Percentiles rank a stretch among this genome's conserved stretches.
phyloP scores from a whole-genome alignment of 345 rosid species.

The Sisymbrium altissimum region DNA sequence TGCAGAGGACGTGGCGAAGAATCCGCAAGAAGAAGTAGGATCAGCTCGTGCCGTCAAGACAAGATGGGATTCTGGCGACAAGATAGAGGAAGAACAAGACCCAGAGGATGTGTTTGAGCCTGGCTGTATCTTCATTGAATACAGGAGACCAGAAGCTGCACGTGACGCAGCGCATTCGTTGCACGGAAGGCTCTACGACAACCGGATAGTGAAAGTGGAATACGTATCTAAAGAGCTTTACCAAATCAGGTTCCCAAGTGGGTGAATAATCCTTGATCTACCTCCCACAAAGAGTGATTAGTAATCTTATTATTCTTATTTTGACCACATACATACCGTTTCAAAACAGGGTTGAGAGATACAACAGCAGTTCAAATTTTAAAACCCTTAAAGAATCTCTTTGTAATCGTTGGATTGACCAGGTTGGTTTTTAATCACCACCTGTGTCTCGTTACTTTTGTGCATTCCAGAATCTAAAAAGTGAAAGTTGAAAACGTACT shows the following conservation, averaged over 20 bases:
- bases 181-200: slow-evolving; percentile 66
- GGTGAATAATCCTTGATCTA: slow-evolving; percentile 5
- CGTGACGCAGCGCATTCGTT: slow-evolving; percentile 67
- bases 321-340: slow-evolving; percentile 21
- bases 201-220: slow-evolving; percentile 51
- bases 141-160: slow-evolving; percentile 66
- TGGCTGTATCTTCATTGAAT: slow-evolving; percentile 76
- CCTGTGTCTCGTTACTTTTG: neutral
- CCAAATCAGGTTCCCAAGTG: slow-evolving; percentile 47
- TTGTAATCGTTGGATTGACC: slow-evolving; percentile 22
- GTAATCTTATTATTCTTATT: neutral
- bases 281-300: neutral
- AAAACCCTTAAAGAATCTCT: neutral
- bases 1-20: slow-evolving; percentile 22
- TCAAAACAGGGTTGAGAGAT: neutral
- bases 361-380: neutral
- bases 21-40: slow-evolving; percentile 21
- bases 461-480: neutral
- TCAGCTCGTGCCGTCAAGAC: slow-evolving; percentile 8
- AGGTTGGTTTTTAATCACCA: neutral
- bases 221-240: slow-evolving; percentile 58
- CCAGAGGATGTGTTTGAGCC: slow-evolving; percentile 43
- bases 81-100: slow-evolving; percentile 38
- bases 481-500: neutral
- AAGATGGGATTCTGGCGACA: slow-evolving; percentile 27